Percentiles rank a stretch among this genome's conserved stretches.
Evolutionary conservation across 2,329 filamentous ascomycete species (phyloP).

Genomic region (Chrysoporthe deuterocubensis): DNA sequence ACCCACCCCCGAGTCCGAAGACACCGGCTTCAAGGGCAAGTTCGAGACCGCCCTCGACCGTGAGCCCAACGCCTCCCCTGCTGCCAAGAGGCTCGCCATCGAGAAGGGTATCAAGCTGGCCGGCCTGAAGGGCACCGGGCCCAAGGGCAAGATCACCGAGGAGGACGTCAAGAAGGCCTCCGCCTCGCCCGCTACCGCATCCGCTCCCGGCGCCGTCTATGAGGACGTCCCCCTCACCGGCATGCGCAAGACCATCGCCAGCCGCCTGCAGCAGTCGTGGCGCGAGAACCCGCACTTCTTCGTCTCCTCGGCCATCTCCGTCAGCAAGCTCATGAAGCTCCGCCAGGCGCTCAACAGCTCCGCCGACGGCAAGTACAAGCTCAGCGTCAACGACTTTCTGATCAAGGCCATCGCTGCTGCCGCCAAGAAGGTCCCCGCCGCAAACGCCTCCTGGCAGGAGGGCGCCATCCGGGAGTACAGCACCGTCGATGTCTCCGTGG

Average conservation of each 20-base stretch:
- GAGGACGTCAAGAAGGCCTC: constrained; percentile 89
- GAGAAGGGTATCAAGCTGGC: constrained; percentile 82
- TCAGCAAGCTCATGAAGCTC: constrained; percentile 94
- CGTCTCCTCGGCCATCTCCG: constrained; percentile 87
- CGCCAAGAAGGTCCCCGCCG: constrained; percentile 89
- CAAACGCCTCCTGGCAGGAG: constrained; percentile 94
- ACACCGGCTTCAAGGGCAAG: constrained; percentile 73
- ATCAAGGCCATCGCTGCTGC: constrained; percentile 94
- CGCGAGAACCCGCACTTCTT: constrained; percentile 98
- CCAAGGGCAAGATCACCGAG: constrained; percentile 85
- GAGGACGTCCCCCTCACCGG: constrained; percentile 83
- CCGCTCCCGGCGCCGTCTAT: constrained; percentile 68
- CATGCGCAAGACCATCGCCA: constrained; percentile 99
- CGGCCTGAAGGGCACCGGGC: constrained; percentile 83
- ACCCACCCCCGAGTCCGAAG: constrained; percentile 63
- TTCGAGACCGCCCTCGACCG: constrained; percentile 86
- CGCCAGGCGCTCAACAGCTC: constrained; percentile 89
- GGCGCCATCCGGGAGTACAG: constrained; percentile 92
- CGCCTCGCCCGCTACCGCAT: constrained; percentile 50
- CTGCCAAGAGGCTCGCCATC: constrained; percentile 79
- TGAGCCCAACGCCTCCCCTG: constrained; percentile 71
- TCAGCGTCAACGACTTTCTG: constrained; percentile 99
- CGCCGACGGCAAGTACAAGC: constrained; percentile 93
- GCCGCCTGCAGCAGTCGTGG: constrained; percentile 84
- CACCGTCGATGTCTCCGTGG: constrained; percentile 92